phyloP scores from a whole-genome alignment of 2,329 filamentous ascomycete genomes.

The Laburnicola sp. region DNA sequence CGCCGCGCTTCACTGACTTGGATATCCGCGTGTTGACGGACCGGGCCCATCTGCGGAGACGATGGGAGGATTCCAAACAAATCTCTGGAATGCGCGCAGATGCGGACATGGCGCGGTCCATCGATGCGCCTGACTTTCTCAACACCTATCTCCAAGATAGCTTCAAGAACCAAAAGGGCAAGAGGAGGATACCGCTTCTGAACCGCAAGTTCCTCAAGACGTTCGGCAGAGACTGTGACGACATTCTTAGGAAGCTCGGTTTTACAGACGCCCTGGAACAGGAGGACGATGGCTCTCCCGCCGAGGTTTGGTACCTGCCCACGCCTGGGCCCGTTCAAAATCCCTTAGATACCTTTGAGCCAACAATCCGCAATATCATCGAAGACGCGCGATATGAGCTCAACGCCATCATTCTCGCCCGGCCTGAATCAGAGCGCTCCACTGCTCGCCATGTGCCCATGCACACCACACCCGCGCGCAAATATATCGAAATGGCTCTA shows the following conservation, averaged over 20 bases:
- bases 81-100: conserved; percentile 59
- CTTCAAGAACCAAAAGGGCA: conserved; percentile 53
- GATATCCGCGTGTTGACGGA: conserved; percentile 59
- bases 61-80: conserved; percentile 58
- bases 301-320: conserved; percentile 40
- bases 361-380: conserved; percentile 42
- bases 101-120: conserved; percentile 54
- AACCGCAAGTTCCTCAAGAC: conserved; percentile 68
- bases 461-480: conserved; percentile 42
- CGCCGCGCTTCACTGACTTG: conserved; percentile 55
- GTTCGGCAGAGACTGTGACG: conserved; percentile 64
- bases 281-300: conserved; percentile 31
- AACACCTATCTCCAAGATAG: conserved; percentile 64
- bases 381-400: conserved; percentile 66
- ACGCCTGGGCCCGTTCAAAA: conserved; percentile 24
- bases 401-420: conserved; percentile 53
- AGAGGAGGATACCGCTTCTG: conserved; percentile 58
- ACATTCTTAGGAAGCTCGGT: conserved; percentile 60
- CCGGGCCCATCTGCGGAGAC: conserved; percentile 53
- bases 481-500: conserved; percentile 45
- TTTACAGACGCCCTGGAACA: conserved; percentile 51
- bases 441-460: conserved; percentile 35
- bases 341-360: conserved; percentile 20
- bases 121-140: conserved; percentile 61
- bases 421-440: conserved; percentile 34